Conservation (phyloP, 208 protist genomes). For the Trypanosoma theileri region DNA sequence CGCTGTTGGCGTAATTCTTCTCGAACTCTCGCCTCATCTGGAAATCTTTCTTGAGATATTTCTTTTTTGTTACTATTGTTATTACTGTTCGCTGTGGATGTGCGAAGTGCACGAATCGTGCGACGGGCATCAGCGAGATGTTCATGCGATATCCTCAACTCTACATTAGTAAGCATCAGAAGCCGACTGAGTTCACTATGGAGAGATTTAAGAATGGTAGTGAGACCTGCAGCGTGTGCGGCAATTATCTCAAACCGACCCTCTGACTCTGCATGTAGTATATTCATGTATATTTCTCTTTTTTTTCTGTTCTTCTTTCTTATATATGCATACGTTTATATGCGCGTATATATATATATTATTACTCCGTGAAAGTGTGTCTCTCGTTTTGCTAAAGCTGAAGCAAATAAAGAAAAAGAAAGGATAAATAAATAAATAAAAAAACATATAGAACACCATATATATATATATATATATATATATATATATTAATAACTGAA, state of each 20-base stretch:
- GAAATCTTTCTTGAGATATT: conserved; percentile 7
- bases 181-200: neutral
- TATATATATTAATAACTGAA: neutral
- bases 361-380: neutral
- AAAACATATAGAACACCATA: no score
- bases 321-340: no score
- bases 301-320: neutral
- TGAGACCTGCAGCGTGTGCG: neutral
- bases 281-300: neutral
- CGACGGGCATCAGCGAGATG: neutral
- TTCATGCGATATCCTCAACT: neutral
- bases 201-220: neutral
- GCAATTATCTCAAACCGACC: neutral
- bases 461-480: neutral
- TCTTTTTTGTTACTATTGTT: neutral
- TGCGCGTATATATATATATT: no score
- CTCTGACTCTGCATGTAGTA: neutral
- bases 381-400: neutral
- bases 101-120: conserved; percentile 5
- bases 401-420: conserved; percentile 4
- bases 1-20: conserved; percentile 5
- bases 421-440: neutral
- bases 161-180: neutral
- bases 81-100: neutral
- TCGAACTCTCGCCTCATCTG: conserved; percentile 2